Base-by-base conservation (phyloP, 2,329 filamentous ascomycete species). In the Colletotrichum australisinense region DNA sequence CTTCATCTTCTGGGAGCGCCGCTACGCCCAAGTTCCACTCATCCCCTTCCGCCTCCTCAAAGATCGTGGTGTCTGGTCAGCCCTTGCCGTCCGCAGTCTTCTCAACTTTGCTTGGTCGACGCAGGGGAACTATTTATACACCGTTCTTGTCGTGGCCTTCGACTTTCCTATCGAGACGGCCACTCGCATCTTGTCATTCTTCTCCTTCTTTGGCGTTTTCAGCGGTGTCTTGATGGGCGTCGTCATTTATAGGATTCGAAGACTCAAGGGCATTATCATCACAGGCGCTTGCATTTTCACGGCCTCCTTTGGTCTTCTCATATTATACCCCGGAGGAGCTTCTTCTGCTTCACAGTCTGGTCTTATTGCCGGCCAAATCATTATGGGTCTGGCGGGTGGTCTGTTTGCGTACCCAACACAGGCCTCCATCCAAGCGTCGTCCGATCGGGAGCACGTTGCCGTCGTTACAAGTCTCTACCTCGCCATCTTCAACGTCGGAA, bases 11-110 rank as follows among this genome's bases (percentile, higher is more conserved):
- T 92, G 90, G 89, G 89, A 92, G 75, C 82, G 80, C 26, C 83
- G 78, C 0, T 84, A 86, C 42, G 84, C 85, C 1, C 83, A 87
- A 5, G 77, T 76, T 58, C 90, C 90, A 0, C 86, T 92, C 76
- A 79, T 91, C 1, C 90, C 90, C 0, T 91, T 91, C 78, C 79
- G 87, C 76, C 83, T 92, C 0, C 81, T 92, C 26, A 86, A 85
- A 72, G 89, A 92, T 72, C 87, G 90, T n/a, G 87, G 86, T 0
- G 88, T 92, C 1, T 92, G 89, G 89, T 88, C 86, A 2, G 87
- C 90, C 0, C 80, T 92, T 11, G 89, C 87, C 0, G 88, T 92
- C 56, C 85, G 84, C 3, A 80, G 82, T 69, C 77, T 87, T 67
- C 81, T 89, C 57, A 88, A 86, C 77, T 85, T 87, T 71, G 83